Conservation (phyloP, 495 filamentous ascomycete species). For the Penicillium parvum region DNA sequence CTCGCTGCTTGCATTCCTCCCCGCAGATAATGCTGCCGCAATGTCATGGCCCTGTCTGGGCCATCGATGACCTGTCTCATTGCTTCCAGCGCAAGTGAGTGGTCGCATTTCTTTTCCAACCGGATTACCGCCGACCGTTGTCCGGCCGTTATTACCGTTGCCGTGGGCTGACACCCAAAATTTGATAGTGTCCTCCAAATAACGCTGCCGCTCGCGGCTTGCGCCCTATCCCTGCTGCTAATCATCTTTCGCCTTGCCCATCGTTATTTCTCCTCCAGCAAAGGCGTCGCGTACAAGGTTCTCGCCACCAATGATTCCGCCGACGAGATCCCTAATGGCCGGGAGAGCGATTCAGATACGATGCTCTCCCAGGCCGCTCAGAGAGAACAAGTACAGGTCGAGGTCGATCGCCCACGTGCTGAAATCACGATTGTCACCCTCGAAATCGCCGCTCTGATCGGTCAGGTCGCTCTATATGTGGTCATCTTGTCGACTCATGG, state of each 20-base stretch:
- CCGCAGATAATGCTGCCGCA: slow-evolving; percentile 58
- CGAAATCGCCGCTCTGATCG: slow-evolving; percentile 71
- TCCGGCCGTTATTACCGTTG: slow-evolving; percentile 2
- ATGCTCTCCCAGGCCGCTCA: slow-evolving; percentile 59
- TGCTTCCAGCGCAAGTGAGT: slow-evolving; percentile 85
- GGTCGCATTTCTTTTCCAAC: not conserved
- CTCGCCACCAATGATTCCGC: slow-evolving; percentile 38
- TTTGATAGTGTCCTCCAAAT: slow-evolving; percentile 66
- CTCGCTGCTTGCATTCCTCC: slow-evolving; percentile 10
- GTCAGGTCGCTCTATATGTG: slow-evolving; percentile 62
- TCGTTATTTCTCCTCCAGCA: slow-evolving; percentile 40
- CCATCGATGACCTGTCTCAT: slow-evolving; percentile 76
- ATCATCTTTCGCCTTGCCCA: slow-evolving; percentile 54
- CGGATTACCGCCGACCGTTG: slow-evolving; percentile 1
- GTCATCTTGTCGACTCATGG: slow-evolving; percentile 51
- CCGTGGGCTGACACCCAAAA: slow-evolving; percentile 15
- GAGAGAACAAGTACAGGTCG: slow-evolving; percentile 63
- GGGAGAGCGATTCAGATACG: slow-evolving; percentile 62
- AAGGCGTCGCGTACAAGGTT: slow-evolving; percentile 30
- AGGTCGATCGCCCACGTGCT: slow-evolving; percentile 70
- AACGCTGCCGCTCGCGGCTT: slow-evolving; percentile 69
- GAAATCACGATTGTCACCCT: slow-evolving; percentile 64
- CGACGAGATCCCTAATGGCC: slow-evolving; percentile 44
- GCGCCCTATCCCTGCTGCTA: slow-evolving; percentile 64
- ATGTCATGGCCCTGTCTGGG: slow-evolving; percentile 80